These are phyloP conservation scores for Arachnomyces sp. DNA, from an alignment of 2,329 filamentous ascomycete genomes.

Conservation along the genomic window DNA sequence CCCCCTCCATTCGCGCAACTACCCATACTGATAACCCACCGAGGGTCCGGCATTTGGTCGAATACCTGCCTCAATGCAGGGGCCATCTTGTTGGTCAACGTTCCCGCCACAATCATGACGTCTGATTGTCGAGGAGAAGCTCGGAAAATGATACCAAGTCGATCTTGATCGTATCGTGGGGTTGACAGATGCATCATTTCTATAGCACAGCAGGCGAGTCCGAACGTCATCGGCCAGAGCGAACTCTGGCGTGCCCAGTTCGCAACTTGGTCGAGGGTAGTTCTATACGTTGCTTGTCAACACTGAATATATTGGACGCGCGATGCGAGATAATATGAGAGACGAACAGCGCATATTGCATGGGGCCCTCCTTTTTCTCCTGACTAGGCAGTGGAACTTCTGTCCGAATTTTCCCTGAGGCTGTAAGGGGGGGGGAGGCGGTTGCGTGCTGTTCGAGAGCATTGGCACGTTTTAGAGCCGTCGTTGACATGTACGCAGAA, in stretches of 20 bases:
- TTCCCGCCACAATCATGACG: slow-evolving; percentile 86
- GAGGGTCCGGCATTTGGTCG: slow-evolving; percentile 90
- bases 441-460: too few relatives aligned
- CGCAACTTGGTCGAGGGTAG: slow-evolving; percentile 60
- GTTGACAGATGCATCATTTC: slow-evolving; percentile 95
- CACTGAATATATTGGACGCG: slow-evolving; percentile 5
- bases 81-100: slow-evolving; percentile 90
- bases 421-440: slow-evolving; percentile 23
- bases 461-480: too few relatives aligned
- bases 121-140: slow-evolving; percentile 79
- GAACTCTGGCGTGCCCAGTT: slow-evolving; percentile 87
- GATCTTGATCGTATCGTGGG: slow-evolving; percentile 83
- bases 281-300: slow-evolving; percentile 19
- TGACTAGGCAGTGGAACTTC: slow-evolving; percentile 44
- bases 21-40: slow-evolving; percentile 83
- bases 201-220: slow-evolving; percentile 80
- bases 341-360: slow-evolving; percentile 45
- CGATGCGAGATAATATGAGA: background rate
- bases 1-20: slow-evolving; percentile 79
- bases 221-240: slow-evolving; percentile 88
- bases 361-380: slow-evolving; percentile 43
- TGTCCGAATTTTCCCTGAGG: slow-evolving; percentile 37
- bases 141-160: slow-evolving; percentile 80
- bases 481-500: too few relatives aligned
- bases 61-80: slow-evolving; percentile 82